phyloP scores from a whole-genome alignment of 768 basidiomycete species.

The Phallus indusiatus region DNA sequence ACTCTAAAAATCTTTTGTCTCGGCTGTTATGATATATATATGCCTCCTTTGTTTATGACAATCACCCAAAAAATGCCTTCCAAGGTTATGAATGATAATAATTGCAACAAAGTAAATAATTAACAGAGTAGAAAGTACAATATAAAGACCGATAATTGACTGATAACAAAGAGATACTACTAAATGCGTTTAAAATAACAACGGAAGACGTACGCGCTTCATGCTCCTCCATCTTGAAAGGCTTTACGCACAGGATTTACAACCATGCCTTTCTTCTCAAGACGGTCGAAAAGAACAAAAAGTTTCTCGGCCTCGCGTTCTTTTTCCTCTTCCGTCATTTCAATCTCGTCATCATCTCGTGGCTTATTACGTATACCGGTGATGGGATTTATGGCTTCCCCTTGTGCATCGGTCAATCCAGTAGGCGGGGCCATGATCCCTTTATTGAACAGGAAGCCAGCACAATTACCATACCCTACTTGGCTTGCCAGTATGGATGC shows the following conservation, averaged over 20 bases:
- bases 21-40: not conserved
- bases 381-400: slow-evolving; percentile 66
- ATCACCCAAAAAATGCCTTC: too few species aligned
- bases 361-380: slow-evolving; percentile 56
- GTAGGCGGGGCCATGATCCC: slow-evolving; percentile 61
- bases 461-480: slow-evolving; percentile 92
- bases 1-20: not conserved
- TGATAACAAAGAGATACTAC: slow-evolving; percentile 21
- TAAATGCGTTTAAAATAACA: slow-evolving; percentile 17
- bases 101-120: too few species aligned
- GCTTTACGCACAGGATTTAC: slow-evolving; percentile 62
- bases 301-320: slow-evolving; percentile 87
- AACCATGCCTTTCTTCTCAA: slow-evolving; percentile 68
- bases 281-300: slow-evolving; percentile 82
- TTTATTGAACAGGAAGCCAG: slow-evolving; percentile 89
- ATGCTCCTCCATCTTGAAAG: slow-evolving; percentile 37
- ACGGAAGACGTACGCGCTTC: slow-evolving; percentile 12
- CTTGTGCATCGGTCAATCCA: slow-evolving; percentile 24
- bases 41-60: not conserved
- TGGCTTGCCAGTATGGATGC: slow-evolving; percentile 66
- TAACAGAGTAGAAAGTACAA: not conserved
- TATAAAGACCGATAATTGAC: not conserved
- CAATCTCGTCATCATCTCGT: slow-evolving; percentile 28
- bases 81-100: too few species aligned
- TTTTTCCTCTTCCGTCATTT: slow-evolving; percentile 95